Evolutionary conservation across 306 rosid species (phyloP).

Genomic region (Senna siamea): DNA sequence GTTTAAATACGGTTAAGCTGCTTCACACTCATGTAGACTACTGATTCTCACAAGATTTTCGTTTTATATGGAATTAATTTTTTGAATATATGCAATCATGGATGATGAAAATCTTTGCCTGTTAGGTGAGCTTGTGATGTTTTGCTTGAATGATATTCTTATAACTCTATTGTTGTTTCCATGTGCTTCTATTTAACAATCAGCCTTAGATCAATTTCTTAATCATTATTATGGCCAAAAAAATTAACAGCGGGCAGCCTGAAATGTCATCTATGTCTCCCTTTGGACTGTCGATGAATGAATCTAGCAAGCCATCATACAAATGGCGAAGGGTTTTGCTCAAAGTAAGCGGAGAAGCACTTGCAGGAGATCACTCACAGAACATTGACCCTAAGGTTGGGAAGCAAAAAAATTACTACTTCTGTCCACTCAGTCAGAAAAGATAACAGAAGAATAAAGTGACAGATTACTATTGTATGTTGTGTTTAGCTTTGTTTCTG

Average conservation of each 20-base stretch:
- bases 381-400: conserved; percentile 95
- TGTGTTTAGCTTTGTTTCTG: conserved; percentile 34
- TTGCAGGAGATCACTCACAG: conserved; percentile 82
- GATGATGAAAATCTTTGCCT: not conserved
- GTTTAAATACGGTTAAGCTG: not conserved
- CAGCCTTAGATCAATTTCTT: conserved; percentile 8
- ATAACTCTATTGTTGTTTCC: not conserved
- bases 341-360: conserved; percentile 98
- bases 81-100: not conserved
- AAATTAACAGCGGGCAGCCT: conserved; percentile 42
- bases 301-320: conserved; percentile 49
- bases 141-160: conserved; percentile 3
- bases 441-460: not conserved
- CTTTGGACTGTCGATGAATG: conserved; percentile 63
- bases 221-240: conserved; percentile 1
- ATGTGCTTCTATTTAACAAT: not conserved
- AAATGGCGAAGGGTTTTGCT: conserved; percentile 96
- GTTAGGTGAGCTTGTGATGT: not conserved
- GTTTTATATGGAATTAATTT: not conserved
- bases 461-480: not conserved
- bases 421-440: not conserved
- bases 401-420: not conserved
- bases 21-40: not conserved
- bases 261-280: conserved; percentile 62
- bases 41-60: not conserved